A percentile compares a stretch with the other conserved stretches of the same genome.
Evolutionary conservation across 805 yeast species (phyloP).

Genomic region (Nakazawaea holstii): DNA sequence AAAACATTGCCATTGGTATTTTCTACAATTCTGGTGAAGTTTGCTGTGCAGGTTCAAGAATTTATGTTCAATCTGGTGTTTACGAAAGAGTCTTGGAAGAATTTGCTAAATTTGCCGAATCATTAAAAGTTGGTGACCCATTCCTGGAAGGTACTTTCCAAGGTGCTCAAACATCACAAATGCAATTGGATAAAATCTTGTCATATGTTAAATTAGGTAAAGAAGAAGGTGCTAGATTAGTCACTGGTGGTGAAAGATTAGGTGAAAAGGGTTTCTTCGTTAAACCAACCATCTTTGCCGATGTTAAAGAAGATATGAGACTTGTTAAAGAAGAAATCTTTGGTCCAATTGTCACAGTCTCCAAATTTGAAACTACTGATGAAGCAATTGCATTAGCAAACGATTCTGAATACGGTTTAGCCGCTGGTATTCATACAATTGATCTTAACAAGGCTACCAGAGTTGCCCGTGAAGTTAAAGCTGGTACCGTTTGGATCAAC

Average conservation of each 20-base stretch:
- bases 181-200: conserved; percentile 75
- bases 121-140: conserved; percentile 72
- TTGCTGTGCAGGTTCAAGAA: conserved; percentile 92
- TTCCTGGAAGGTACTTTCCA: conserved; percentile 73
- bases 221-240: conserved; percentile 75
- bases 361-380: conserved; percentile 77
- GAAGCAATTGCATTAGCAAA: conserved; percentile 78
- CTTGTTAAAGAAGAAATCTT: conserved; percentile 77
- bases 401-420: conserved; percentile 78
- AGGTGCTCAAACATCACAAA: conserved; percentile 88
- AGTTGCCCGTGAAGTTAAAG: conserved; percentile 67
- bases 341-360: conserved; percentile 86
- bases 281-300: conserved; percentile 71
- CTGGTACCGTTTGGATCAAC: conserved; percentile 93
- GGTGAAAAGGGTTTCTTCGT: conserved; percentile 62
- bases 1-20: conserved; percentile 75
- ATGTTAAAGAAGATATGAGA: conserved; percentile 59
- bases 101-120: conserved; percentile 48
- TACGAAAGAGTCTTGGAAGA: conserved; percentile 71
- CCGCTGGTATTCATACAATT: conserved; percentile 84
- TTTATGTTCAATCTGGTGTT: conserved; percentile 79
- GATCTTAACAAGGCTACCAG: conserved; percentile 71
- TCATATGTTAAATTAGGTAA: conserved; percentile 72
- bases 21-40: conserved; percentile 95
- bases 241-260: conserved; percentile 63